These are phyloP conservation scores for Candida peoriensis DNA, from an alignment of 805 yeast genomes.

Conservation along the genomic window DNA sequence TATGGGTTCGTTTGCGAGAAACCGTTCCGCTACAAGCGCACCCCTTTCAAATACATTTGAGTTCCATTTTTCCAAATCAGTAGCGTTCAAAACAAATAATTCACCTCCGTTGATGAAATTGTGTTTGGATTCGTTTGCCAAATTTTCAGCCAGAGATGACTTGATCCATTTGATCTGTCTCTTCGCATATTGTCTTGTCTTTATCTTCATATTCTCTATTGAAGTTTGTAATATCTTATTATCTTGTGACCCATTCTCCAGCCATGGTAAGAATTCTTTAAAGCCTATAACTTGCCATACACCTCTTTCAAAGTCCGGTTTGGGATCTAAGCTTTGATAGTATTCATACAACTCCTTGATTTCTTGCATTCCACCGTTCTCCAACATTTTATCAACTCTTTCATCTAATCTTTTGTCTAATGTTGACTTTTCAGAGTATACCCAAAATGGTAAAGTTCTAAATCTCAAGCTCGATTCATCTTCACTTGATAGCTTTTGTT, in stretches of 20 bases:
- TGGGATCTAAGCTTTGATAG: slow-evolving; percentile 30
- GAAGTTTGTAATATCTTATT: slow-evolving; percentile 36
- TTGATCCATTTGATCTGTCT: slow-evolving; percentile 89
- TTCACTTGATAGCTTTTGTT: slow-evolving; percentile 45
- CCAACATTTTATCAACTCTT: slow-evolving; percentile 83
- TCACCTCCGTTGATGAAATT: slow-evolving; percentile 55
- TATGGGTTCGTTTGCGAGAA: slow-evolving; percentile 22
- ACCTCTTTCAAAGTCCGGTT: slow-evolving; percentile 62
- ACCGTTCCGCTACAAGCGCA: slow-evolving; percentile 37
- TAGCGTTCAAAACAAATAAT: slow-evolving; percentile 69
- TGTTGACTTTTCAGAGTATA: slow-evolving; percentile 57
- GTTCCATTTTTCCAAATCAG: slow-evolving; percentile 62
- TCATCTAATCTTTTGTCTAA: slow-evolving; percentile 62
- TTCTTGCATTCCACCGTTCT: slow-evolving; percentile 64
- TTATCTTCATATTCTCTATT: slow-evolving; percentile 70
- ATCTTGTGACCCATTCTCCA: slow-evolving; percentile 23
- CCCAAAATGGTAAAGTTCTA: slow-evolving; percentile 74
- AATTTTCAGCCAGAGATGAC: slow-evolving; percentile 59
- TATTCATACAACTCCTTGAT: slow-evolving; percentile 51
- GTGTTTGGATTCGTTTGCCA: slow-evolving; percentile 41
- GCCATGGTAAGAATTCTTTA: slow-evolving; percentile 81
- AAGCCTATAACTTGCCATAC: slow-evolving; percentile 95
- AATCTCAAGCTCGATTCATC: slow-evolving; percentile 49
- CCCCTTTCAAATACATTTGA: slow-evolving; percentile 54
- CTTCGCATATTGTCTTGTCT: slow-evolving; percentile 84